A percentile compares a stretch with the other conserved stretches of the same genome.
Conservation (phyloP, 1,284 basidiomycete genomes). For the Cystobasidiaceae sp. region DNA sequence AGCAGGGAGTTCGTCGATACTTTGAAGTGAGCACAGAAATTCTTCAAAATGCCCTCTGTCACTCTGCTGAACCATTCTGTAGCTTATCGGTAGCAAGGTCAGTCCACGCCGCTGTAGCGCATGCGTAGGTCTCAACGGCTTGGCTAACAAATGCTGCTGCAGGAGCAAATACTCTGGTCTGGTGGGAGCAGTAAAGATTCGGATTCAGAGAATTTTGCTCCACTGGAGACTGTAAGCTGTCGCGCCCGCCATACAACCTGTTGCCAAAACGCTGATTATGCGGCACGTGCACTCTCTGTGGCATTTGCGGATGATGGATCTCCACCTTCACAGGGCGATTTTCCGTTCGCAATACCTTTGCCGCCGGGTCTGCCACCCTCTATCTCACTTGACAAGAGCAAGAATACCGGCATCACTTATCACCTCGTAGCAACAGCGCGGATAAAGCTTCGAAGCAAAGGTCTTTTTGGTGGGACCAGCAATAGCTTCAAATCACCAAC, state of each 20-base stretch:
- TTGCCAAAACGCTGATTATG: not conserved
- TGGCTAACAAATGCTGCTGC: not conserved
- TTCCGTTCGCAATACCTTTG: slow-evolving; percentile 32
- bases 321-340: slow-evolving; percentile 17
- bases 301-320: not conserved
- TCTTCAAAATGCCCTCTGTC: not conserved
- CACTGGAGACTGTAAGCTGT: slow-evolving; percentile 15
- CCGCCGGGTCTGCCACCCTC: slow-evolving; percentile 33
- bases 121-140: too few species aligned
- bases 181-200: not conserved
- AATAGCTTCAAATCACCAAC: slow-evolving; percentile 13
- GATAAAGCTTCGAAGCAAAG: slow-evolving; percentile 22
- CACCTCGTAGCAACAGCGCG: slow-evolving; percentile 32
- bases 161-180: slow-evolving; percentile 24
- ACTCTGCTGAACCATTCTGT: not conserved
- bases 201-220: slow-evolving; percentile 13
- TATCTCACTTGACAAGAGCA: slow-evolving; percentile 27
- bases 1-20: slow-evolving; percentile 15
- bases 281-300: slow-evolving; percentile 21
- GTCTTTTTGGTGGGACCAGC: slow-evolving; percentile 2
- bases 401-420: slow-evolving; percentile 32
- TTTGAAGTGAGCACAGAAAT: slow-evolving; percentile 10
- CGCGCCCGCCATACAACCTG: not conserved
- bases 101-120: not conserved
- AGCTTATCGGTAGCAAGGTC: slow-evolving; percentile 28